These are phyloP conservation scores for Tricholoma terreum DNA, from an alignment of 768 basidiomycete genomes.

Conservation along the genomic window DNA sequence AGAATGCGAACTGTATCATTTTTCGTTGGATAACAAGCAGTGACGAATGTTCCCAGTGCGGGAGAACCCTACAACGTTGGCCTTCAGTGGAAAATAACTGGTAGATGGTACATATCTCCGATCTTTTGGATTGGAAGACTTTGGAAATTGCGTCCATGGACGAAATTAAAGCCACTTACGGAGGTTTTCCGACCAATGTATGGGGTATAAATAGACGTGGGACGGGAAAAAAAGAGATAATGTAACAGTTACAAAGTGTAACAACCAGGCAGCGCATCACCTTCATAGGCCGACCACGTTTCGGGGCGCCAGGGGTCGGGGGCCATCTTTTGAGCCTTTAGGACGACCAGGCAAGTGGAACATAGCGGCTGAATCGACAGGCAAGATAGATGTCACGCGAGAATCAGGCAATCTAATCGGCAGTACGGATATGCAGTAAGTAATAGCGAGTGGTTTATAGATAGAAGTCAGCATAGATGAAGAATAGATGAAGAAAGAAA, in stretches of 20 bases:
- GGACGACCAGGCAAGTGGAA: background rate
- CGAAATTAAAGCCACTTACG: no score
- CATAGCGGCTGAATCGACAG: background rate
- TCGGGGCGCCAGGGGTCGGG: background rate
- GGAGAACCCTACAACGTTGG: constrained; percentile 43
- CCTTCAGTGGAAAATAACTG: background rate
- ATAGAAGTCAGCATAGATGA: no score
- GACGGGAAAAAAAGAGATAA: no score
- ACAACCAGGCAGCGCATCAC: no score
- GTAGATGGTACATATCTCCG: constrained; percentile 38
- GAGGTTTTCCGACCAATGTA: no score
- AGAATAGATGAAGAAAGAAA: no score
- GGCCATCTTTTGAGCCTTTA: background rate
- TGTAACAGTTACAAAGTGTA: no score
- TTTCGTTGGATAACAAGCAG: constrained; percentile 83
- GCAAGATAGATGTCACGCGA: no score
- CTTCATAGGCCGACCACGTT: background rate
- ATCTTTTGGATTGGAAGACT: constrained; percentile 65
- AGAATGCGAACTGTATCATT: constrained; percentile 83
- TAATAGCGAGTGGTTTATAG: no score
- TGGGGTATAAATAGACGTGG: no score
- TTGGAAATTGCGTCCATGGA: constrained; percentile 72
- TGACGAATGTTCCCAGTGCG: constrained; percentile 85
- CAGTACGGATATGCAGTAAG: no score
- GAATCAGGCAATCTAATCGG: no score